Evolutionary conservation across 805 yeast species (phyloP).

Genomic region (Candida maesae): DNA sequence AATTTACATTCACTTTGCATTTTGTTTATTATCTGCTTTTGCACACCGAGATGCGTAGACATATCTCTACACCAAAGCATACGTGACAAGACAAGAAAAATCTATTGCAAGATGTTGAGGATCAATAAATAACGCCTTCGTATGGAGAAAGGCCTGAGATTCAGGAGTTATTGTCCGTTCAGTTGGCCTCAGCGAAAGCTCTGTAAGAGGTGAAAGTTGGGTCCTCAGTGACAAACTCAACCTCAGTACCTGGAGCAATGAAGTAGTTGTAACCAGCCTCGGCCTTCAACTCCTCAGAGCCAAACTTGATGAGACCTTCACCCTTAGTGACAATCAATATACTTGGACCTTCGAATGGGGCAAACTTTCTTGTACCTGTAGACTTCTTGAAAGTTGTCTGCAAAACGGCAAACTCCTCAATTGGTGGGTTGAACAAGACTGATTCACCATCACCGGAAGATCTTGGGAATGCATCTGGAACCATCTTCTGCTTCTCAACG

Average conservation of each 20-base stretch:
- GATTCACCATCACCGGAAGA: conserved; percentile 65
- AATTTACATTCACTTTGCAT: too few relatives aligned
- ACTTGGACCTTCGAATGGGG: conserved; percentile 79
- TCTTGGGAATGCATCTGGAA: conserved; percentile 44
- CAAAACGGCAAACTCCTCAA: conserved; percentile 92
- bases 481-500: conserved; percentile 92
- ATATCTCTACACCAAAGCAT: too few relatives aligned
- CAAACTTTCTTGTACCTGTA: conserved; percentile 50
- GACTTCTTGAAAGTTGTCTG: conserved; percentile 61
- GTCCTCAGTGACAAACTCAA: conserved; percentile 54
- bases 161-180: too few relatives aligned
- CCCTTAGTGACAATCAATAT: conserved; percentile 84
- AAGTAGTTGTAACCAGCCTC: conserved; percentile 79
- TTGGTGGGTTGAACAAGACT: conserved; percentile 88
- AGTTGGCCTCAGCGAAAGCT: conserved; percentile 74
- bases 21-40: too few relatives aligned
- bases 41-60: too few relatives aligned
- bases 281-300: conserved; percentile 41
- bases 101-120: too few relatives aligned
- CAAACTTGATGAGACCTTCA: conserved; percentile 51
- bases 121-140: conserved; percentile 4
- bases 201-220: conserved; percentile 74
- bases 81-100: too few relatives aligned
- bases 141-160: too few relatives aligned
- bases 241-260: conserved; percentile 70